A percentile compares a stretch with the other conserved stretches of the same genome.
Conservation (phyloP, 805 yeast genomes). For the Metschnikowia similis region DNA sequence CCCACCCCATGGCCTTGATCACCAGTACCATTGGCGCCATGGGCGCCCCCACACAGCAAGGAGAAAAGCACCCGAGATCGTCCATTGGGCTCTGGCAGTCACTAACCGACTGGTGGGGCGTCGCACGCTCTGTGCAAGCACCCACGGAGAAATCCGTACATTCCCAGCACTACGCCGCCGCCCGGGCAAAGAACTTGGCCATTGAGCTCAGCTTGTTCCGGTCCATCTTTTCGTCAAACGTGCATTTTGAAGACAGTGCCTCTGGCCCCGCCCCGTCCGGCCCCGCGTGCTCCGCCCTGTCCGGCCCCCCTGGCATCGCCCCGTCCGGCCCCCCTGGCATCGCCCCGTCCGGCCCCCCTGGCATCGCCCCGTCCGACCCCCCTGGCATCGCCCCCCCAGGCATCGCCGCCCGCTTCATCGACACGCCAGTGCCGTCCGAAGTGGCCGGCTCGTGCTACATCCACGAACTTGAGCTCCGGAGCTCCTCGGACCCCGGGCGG, state of each 20-base stretch:
- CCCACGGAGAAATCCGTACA: slow-evolving; percentile 11
- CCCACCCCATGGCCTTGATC: slow-evolving; percentile 9
- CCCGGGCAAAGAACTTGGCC: slow-evolving; percentile 22
- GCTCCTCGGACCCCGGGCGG: slow-evolving; percentile 12
- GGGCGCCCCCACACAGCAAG: slow-evolving; percentile 18
- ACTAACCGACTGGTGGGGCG: slow-evolving; percentile 37
- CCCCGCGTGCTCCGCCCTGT: too few species aligned
- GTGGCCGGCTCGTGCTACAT: slow-evolving; percentile 24
- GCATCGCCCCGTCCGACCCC: too few species aligned
- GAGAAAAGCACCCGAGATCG: background rate
- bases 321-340: too few species aligned
- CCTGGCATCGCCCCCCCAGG: too few species aligned
- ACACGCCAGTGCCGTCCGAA: slow-evolving; percentile 20
- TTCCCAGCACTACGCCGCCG: slow-evolving; percentile 11
- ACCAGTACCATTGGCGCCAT: slow-evolving; percentile 22
- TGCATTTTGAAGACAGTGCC: slow-evolving; percentile 13
- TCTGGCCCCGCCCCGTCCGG: too few species aligned
- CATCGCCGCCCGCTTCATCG: slow-evolving; percentile 26
- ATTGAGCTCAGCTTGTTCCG: slow-evolving; percentile 33
- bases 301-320: too few species aligned
- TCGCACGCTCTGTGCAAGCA: slow-evolving; percentile 21
- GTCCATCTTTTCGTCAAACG: slow-evolving; percentile 29
- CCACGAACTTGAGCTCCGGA: slow-evolving; percentile 35
- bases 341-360: too few species aligned
- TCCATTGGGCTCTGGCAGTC: slow-evolving; percentile 27